phyloP scores from a whole-genome alignment of 805 yeast genomes.

The Hanseniaspora nectarophila region DNA sequence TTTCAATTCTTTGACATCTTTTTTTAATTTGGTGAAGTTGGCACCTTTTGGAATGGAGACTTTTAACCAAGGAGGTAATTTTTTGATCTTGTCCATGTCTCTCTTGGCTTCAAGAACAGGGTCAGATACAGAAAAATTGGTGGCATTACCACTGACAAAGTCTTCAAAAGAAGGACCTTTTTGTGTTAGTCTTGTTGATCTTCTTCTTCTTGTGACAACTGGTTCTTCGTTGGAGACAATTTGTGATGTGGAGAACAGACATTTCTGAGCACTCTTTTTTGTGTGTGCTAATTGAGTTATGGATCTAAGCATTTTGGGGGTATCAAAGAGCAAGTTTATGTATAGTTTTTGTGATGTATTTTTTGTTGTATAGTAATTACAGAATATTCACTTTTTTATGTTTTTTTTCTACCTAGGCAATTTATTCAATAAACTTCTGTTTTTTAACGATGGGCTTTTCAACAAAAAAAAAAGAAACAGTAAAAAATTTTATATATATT shows the following conservation, averaged over 20 bases:
- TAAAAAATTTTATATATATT: no score
- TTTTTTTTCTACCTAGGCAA: no score
- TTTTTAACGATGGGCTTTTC: no score
- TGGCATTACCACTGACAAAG: conserved; percentile 72
- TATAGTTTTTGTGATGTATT: no score
- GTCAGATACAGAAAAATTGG: conserved; percentile 43
- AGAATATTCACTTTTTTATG: no score
- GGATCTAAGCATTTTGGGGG: background rate
- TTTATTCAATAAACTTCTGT: no score
- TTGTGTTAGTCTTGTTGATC: conserved; percentile 54
- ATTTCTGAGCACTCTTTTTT: background rate
- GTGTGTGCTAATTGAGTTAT: background rate
- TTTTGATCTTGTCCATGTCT: conserved; percentile 46
- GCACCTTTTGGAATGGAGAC: conserved; percentile 95
- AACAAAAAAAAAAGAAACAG: no score
- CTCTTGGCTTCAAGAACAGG: conserved; percentile 64
- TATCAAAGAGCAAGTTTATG: no score
- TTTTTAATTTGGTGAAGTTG: conserved; percentile 64
- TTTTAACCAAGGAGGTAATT: conserved; percentile 87
- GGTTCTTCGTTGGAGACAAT: background rate
- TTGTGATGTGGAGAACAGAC: background rate
- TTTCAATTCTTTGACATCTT: conserved; percentile 77
- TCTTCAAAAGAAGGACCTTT: conserved; percentile 91
- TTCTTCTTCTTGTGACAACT: conserved; percentile 33
- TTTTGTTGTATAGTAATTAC: no score